phyloP scores from a whole-genome alignment of 148 eudicot genomes.

The Vaccinium myrtillus region DNA sequence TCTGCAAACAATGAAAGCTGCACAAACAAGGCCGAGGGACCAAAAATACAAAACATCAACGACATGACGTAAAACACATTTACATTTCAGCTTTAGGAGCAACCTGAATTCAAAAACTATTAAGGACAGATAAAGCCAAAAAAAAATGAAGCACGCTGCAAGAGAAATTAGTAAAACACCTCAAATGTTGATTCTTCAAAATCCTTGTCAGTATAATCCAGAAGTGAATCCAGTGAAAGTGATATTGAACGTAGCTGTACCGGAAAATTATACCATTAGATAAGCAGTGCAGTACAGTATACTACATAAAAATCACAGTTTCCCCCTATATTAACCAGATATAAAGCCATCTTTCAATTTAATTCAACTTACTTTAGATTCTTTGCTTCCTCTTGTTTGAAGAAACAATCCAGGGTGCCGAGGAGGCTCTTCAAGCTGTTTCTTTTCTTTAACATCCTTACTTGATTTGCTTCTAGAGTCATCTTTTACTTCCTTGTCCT shows the following conservation, averaged over 20 bases:
- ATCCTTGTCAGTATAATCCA: slow-evolving; percentile 85
- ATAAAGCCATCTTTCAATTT: neutral
- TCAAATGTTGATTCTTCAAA: slow-evolving; percentile 88
- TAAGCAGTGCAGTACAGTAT: slow-evolving; percentile 5
- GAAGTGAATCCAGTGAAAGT: slow-evolving; percentile 85
- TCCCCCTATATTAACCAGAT: neutral
- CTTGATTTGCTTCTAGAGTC: slow-evolving; percentile 46
- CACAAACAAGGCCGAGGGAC: slow-evolving; percentile 17
- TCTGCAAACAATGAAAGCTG: slow-evolving; percentile 95
- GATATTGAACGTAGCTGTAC: slow-evolving; percentile 83
- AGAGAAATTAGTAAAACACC: slow-evolving; percentile 35
- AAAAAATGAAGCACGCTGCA: neutral
- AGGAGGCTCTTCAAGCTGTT: slow-evolving; percentile 72
- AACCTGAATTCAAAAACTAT: neutral
- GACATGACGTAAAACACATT: neutral
- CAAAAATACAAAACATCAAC: neutral
- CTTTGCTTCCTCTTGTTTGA: slow-evolving; percentile 62
- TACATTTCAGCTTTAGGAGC: slow-evolving; percentile 9
- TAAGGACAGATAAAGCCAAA: neutral
- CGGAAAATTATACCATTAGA: slow-evolving; percentile 13
- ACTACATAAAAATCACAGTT: slow-evolving; percentile 7
- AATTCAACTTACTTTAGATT: slow-evolving; percentile 48
- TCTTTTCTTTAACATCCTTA: slow-evolving; percentile 63
- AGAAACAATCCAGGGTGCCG: slow-evolving; percentile 79
- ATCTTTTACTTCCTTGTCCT: slow-evolving; percentile 55